These are phyloP conservation scores for Blastobotrys robertii DNA, from an alignment of 805 yeast genomes.

Conservation along the genomic window DNA sequence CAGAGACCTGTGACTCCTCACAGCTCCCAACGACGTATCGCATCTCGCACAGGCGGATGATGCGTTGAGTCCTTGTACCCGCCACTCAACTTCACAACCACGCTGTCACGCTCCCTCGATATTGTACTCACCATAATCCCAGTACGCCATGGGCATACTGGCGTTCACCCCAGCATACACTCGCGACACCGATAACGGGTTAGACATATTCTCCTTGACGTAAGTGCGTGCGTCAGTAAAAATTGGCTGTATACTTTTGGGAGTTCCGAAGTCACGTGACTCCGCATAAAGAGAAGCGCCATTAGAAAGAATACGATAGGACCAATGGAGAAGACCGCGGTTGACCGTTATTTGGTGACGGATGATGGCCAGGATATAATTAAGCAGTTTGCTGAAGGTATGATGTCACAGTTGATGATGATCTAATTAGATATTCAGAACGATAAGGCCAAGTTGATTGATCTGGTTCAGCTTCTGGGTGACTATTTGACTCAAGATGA, in stretches of 20 bases:
- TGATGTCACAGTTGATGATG: constrained; percentile 1
- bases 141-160: constrained; percentile 66
- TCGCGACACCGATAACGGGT: constrained; percentile 37
- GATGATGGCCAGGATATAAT: constrained; percentile 27
- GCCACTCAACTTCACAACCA: neutral
- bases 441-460: constrained; percentile 33
- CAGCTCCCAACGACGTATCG: no score
- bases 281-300: no score
- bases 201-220: no score
- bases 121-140: constrained; percentile 52
- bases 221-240: no score
- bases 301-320: no score
- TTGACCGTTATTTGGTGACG: constrained; percentile 35
- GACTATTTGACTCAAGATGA: constrained; percentile 53
- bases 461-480: constrained; percentile 51
- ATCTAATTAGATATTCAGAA: constrained; percentile 15
- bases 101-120: neutral
- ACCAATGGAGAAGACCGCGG: constrained; percentile 15
- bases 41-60: no score
- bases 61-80: neutral
- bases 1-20: neutral
- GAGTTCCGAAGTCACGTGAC: no score
- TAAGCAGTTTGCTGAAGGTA: constrained; percentile 22
- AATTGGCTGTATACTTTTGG: no score
- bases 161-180: constrained; percentile 78